Evolutionary conservation across 176 grass and related monocot genomes (phyloP).

Genomic region (Oryza glaberrima): DNA sequence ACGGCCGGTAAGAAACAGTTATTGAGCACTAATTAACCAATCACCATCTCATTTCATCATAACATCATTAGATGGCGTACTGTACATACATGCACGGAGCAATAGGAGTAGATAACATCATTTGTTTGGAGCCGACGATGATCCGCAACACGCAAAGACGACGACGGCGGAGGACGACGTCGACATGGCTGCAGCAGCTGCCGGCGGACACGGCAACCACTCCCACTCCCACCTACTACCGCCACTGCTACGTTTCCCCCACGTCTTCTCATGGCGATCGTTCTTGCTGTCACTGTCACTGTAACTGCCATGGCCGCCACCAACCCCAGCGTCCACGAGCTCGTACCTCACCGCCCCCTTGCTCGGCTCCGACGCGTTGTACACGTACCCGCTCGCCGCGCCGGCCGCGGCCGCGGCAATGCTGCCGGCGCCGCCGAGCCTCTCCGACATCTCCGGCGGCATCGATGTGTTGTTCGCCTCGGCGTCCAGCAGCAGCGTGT

Average conservation of each 20-base stretch:
- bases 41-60: neutral
- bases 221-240: conserved; percentile 16
- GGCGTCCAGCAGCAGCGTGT: conserved; percentile 16
- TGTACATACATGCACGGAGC: too few species aligned
- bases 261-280: neutral
- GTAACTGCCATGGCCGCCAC: too few species aligned
- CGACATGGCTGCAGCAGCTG: neutral
- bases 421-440: neutral
- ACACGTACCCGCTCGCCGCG: conserved; percentile 39
- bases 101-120: neutral
- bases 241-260: neutral
- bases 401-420: conserved; percentile 21
- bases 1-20: neutral
- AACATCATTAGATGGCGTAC: too few species aligned
- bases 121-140: neutral
- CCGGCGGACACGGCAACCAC: neutral
- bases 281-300: neutral
- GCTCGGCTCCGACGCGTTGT: conserved; percentile 32
- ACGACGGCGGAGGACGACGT: neutral
- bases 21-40: neutral
- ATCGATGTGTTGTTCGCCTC: conserved; percentile 1
- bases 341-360: conserved; percentile 33
- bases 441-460: conserved; percentile 43
- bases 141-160: neutral
- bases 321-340: neutral